Evolutionary conservation across 106 monocot genomes (phyloP).

Genomic region (Dendrobium officinale): DNA sequence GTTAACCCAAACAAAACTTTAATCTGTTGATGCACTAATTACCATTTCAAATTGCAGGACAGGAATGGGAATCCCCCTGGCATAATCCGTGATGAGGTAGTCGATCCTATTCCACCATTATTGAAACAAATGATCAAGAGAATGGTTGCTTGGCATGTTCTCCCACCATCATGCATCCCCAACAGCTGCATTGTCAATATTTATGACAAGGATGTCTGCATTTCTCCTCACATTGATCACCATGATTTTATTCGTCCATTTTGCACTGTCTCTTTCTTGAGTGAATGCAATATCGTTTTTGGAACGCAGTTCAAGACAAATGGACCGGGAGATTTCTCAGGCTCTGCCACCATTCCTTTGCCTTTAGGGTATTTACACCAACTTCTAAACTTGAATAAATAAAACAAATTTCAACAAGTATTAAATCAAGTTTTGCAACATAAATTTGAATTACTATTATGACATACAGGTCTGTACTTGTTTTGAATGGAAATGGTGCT

Average conservation of each 20-base stretch:
- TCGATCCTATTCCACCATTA: conserved; percentile 34
- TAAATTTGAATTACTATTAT: neutral
- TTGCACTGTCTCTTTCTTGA: conserved; percentile 42
- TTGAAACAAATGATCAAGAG: conserved; percentile 44
- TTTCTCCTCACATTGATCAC: conserved; percentile 57
- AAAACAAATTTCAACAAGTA: neutral
- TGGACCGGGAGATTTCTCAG: conserved; percentile 34
- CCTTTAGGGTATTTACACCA: conserved; percentile 30
- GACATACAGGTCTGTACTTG: conserved; percentile 50
- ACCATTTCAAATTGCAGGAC: conserved; percentile 22
- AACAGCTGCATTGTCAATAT: conserved; percentile 62
- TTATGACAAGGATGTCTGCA: conserved; percentile 54
- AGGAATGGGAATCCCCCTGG: conserved; percentile 44
- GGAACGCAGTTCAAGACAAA: conserved; percentile 30
- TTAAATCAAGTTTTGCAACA: neutral
- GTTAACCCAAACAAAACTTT: neutral
- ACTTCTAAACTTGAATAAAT: too few relatives aligned
- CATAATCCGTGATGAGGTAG: conserved; percentile 37
- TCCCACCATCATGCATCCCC: conserved; percentile 35
- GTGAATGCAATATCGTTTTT: conserved; percentile 41
- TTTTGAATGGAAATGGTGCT: conserved; percentile 74
- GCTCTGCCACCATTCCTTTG: conserved; percentile 30
- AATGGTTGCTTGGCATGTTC: conserved; percentile 40
- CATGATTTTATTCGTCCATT: conserved; percentile 54
- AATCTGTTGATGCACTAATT: neutral